phyloP scores from a whole-genome alignment of 495 filamentous ascomycete species.

The Neurospora discreta region DNA sequence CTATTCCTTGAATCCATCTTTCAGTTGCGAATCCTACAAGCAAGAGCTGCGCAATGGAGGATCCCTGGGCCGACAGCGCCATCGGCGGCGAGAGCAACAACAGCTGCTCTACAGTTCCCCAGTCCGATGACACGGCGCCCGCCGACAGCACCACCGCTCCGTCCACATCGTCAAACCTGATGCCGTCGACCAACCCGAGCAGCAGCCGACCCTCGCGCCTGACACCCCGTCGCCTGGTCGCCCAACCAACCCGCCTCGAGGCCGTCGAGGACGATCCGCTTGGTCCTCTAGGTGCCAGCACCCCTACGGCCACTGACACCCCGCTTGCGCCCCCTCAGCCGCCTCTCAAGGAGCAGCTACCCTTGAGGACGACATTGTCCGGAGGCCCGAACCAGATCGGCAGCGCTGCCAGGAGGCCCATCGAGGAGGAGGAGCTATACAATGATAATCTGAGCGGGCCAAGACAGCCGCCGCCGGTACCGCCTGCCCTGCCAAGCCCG shows the following conservation, averaged over 20 bases:
- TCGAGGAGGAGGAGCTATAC: conserved; percentile 53
- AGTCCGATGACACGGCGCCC: conserved; percentile 1
- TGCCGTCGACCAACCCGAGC: conserved; percentile 32
- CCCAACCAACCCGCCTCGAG: conserved; percentile 74
- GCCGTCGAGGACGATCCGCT: conserved; percentile 76
- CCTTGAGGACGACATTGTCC: conserved; percentile 44
- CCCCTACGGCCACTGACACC: conserved; percentile 49
- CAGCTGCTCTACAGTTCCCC: background rate
- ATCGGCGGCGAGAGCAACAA: conserved; percentile 5
- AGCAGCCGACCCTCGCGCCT: conserved; percentile 19
- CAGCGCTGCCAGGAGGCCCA: conserved; percentile 36
- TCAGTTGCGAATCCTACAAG: background rate
- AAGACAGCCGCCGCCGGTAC: conserved; percentile 63
- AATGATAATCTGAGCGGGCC: conserved; percentile 34
- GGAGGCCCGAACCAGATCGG: background rate
- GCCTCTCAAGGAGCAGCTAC: conserved; percentile 72
- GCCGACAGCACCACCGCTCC: background rate
- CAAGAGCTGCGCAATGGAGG: conserved; percentile 18
- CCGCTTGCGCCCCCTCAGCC: conserved; percentile 57
- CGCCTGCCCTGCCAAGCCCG: conserved; percentile 43
- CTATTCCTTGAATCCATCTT: background rate
- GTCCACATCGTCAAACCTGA: conserved; percentile 13
- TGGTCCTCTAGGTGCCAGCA: conserved; percentile 74
- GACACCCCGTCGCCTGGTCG: conserved; percentile 62
- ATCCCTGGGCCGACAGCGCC: conserved; percentile 27